These are phyloP conservation scores for Urtica urens DNA, from an alignment of 306 rosid species.

Conservation along the genomic window DNA sequence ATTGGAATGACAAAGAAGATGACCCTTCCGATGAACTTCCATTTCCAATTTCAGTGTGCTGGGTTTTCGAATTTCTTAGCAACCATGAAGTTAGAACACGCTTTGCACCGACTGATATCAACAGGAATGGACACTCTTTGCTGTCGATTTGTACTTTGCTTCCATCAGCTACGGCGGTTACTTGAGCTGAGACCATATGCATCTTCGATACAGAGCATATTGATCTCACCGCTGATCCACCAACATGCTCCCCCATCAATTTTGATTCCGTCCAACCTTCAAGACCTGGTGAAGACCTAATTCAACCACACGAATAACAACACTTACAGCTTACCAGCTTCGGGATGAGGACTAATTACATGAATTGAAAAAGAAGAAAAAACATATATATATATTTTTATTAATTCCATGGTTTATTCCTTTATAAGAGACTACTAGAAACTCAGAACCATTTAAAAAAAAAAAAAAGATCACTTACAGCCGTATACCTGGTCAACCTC, in stretches of 20 bases:
- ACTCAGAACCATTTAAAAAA: too few species aligned
- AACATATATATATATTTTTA: too few species aligned
- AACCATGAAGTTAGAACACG: slow-evolving; percentile 93
- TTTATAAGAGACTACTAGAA: background rate
- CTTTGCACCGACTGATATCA: slow-evolving; percentile 94
- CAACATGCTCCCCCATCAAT: slow-evolving; percentile 95
- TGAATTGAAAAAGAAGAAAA: too few species aligned
- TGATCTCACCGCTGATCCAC: slow-evolving; percentile 95
- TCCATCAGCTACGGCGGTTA: slow-evolving; percentile 11
- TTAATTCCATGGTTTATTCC: too few species aligned
- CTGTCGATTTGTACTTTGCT: slow-evolving; percentile 16
- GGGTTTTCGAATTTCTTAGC: slow-evolving; percentile 40
- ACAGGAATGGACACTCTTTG: slow-evolving; percentile 41
- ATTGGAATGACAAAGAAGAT: slow-evolving; percentile 74
- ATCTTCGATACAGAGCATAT: slow-evolving; percentile 64
- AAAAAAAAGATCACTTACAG: background rate
- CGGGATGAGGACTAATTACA: too few species aligned
- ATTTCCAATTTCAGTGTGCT: slow-evolving; percentile 23
- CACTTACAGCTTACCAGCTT: too few species aligned
- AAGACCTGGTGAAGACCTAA: slow-evolving; percentile 60
- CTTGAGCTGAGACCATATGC: slow-evolving; percentile 36
- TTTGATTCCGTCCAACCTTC: slow-evolving; percentile 71
- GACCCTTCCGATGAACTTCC: slow-evolving; percentile 25
- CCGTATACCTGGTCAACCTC: slow-evolving; percentile 73
- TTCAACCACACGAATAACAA: slow-evolving; percentile 13